phyloP scores from a whole-genome alignment of 768 basidiomycete genomes.

The Pulveroboletus frians region DNA sequence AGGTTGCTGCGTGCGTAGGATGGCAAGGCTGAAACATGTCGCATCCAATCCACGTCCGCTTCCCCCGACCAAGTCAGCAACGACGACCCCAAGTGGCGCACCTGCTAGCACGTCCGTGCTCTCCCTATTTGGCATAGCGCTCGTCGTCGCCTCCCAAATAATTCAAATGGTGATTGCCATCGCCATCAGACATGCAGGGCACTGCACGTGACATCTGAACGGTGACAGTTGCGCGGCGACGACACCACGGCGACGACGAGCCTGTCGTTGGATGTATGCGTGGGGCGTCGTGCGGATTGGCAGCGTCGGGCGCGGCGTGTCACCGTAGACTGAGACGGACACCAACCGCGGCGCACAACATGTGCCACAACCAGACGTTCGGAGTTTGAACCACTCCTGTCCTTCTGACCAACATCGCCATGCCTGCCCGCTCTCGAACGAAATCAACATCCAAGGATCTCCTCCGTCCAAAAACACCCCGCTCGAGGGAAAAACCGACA shows the following conservation, averaged over 20 bases:
- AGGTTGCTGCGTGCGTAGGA: slow-evolving; percentile 2
- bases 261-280: slow-evolving; percentile 1
- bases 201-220: slow-evolving; percentile 8
- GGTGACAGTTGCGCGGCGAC: slow-evolving; percentile 1
- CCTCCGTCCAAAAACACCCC: background rate
- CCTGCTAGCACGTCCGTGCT: slow-evolving; percentile 1
- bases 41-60: background rate
- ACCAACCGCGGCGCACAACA: background rate
- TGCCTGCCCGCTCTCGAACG: slow-evolving; percentile 46
- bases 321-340: background rate
- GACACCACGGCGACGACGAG: background rate
- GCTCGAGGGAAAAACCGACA: slow-evolving; percentile 17
- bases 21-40: background rate
- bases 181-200: slow-evolving; percentile 5
- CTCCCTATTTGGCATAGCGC: slow-evolving; percentile 12
- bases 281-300: background rate
- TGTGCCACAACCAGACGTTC: slow-evolving; percentile 24
- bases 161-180: slow-evolving; percentile 14
- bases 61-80: background rate
- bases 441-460: slow-evolving; percentile 28
- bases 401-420: slow-evolving; percentile 27
- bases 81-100: background rate
- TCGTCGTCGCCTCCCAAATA: background rate
- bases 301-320: slow-evolving; percentile 2
- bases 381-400: slow-evolving; percentile 32